phyloP scores from a whole-genome alignment of 176 grass and related monocot species.

The Avena insularis region DNA sequence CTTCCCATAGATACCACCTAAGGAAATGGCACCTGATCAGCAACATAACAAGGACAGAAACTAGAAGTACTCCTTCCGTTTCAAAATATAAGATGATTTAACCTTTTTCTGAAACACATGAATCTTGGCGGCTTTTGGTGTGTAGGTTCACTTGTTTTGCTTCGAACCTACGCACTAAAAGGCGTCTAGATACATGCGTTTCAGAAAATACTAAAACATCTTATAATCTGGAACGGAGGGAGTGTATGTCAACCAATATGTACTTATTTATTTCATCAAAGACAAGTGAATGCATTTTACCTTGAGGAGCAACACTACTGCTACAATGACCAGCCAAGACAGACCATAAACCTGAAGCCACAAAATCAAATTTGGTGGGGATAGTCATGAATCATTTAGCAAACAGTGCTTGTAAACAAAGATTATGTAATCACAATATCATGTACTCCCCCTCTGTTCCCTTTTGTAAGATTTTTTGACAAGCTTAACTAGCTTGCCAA shows the following conservation, averaged over 20 bases:
- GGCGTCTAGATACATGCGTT: too few relatives aligned
- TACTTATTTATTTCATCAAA: slow-evolving; percentile 20
- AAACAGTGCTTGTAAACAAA: slow-evolving; percentile 36
- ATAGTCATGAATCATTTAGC: slow-evolving; percentile 12
- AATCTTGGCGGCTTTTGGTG: too few relatives aligned
- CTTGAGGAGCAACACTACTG: slow-evolving; percentile 80
- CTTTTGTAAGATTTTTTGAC: too few relatives aligned
- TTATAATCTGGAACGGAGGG: too few relatives aligned
- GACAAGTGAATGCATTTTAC: slow-evolving; percentile 41
- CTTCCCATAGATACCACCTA: slow-evolving; percentile 91
- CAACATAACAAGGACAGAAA: slow-evolving; percentile 24
- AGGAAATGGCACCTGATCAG: slow-evolving; percentile 37
- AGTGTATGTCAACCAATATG: neutral
- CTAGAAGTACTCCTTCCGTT: neutral
- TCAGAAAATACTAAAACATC: too few relatives aligned
- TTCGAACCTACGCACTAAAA: too few relatives aligned
- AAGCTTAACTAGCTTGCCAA: too few relatives aligned
- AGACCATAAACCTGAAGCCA: slow-evolving; percentile 80
- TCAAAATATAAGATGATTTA: too few relatives aligned
- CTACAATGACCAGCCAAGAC: slow-evolving; percentile 93
- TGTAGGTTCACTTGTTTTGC: too few relatives aligned
- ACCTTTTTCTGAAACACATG: too few relatives aligned
- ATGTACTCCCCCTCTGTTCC: neutral
- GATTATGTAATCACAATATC: neutral
- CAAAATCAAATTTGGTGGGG: slow-evolving; percentile 45